Evolutionary conservation across 179 eudicot species (phyloP).

Genomic region (Silene noctiflora): DNA sequence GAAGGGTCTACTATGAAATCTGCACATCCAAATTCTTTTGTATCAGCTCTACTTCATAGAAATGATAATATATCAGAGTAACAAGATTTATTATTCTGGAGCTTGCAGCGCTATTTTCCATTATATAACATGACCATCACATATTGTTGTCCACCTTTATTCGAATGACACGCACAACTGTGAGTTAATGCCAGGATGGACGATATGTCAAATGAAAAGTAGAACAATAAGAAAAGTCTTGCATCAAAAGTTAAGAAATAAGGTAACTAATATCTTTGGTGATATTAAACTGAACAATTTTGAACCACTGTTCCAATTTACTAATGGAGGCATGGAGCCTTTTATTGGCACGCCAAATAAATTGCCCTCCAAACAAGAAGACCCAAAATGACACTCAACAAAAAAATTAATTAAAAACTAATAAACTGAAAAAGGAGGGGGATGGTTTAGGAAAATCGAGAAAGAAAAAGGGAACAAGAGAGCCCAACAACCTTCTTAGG

Average conservation of each 20-base stretch:
- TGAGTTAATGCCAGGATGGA: not conserved
- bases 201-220: not conserved
- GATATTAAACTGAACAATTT: not conserved
- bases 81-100: not conserved
- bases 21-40: slow-evolving; percentile 33
- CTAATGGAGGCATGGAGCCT: slow-evolving; percentile 1
- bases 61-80: not conserved
- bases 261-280: not conserved
- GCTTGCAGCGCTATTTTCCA: not conserved
- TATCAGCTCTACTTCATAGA: slow-evolving; percentile 8
- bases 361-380: not conserved
- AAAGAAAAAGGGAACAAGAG: not conserved
- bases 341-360: not conserved
- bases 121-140: not conserved
- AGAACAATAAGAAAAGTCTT: not conserved
- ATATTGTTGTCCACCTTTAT: not conserved
- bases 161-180: not conserved
- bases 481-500: not conserved
- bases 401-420: not conserved
- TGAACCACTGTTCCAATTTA: not conserved
- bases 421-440: not conserved
- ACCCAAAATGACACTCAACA: not conserved
- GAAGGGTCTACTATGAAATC: slow-evolving; percentile 68
- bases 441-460: not conserved
- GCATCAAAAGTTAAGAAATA: not conserved